A percentile compares a stretch with the other conserved stretches of the same genome.
phyloP scores from a whole-genome alignment of 441 rosid species.

The Adansonia grandidieri region DNA sequence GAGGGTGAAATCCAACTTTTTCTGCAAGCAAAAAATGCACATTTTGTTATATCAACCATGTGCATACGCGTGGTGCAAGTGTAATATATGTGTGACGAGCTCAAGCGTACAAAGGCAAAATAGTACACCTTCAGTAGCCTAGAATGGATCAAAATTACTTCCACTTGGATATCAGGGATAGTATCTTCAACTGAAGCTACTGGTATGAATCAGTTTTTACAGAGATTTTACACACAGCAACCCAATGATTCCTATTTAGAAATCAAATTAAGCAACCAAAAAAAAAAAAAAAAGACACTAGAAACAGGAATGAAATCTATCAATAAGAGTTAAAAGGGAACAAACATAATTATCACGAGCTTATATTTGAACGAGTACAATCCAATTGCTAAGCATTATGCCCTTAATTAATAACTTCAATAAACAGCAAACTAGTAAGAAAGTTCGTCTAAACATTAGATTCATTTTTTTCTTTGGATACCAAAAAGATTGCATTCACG shows the following conservation, averaged over 20 bases:
- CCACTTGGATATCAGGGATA: slow-evolving; percentile 3
- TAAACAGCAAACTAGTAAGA: neutral
- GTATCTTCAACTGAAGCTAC: neutral
- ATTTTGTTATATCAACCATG: neutral
- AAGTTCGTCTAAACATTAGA: neutral
- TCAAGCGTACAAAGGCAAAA: neutral
- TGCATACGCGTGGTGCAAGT: neutral
- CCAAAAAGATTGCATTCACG: neutral
- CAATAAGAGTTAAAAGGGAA: neutral
- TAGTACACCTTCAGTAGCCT: neutral
- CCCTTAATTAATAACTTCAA: neutral
- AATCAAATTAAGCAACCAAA: slow-evolving; percentile 1
- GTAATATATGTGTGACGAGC: neutral
- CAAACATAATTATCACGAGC: neutral
- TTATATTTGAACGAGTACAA: neutral
- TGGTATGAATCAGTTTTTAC: neutral
- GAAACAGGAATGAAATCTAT: neutral
- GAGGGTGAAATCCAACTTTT: slow-evolving; percentile 84
- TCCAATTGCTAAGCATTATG: neutral
- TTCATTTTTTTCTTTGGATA: neutral
- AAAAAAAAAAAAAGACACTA: neutral
- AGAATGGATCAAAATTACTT: slow-evolving; percentile 2
- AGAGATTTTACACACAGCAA: neutral
- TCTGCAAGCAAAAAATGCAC: slow-evolving; percentile 53
- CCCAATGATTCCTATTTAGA: neutral